These are phyloP conservation scores for Dalbergia cochinchinensis DNA, from an alignment of 306 rosid genomes.

Conservation along the genomic window DNA sequence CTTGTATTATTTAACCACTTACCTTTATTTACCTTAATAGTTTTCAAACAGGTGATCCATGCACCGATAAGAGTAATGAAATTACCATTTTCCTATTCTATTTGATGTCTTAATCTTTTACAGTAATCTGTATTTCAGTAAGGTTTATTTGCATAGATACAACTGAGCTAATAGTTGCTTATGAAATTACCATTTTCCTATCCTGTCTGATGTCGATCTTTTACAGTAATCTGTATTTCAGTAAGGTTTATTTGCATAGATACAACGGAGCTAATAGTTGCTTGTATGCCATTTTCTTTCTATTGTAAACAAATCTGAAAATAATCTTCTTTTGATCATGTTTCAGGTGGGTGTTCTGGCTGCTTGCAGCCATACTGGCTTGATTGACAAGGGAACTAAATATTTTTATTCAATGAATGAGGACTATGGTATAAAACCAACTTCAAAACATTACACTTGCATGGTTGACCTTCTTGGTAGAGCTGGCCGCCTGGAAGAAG, in stretches of 20 bases:
- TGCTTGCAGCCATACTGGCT: constrained; percentile 86
- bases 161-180: constrained; percentile 26
- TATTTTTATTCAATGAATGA: constrained; percentile 71
- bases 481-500: constrained; percentile 81
- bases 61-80: constrained; percentile 6
- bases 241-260: constrained; percentile 12
- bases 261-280: constrained; percentile 31
- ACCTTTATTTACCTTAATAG: constrained; percentile 5
- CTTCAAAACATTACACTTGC: constrained; percentile 81
- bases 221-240: background rate
- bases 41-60: constrained; percentile 10
- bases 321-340: constrained; percentile 30
- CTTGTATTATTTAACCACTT: constrained; percentile 13
- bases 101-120: constrained; percentile 15
- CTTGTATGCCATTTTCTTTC: background rate
- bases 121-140: background rate
- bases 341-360: constrained; percentile 84
- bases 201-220: constrained; percentile 17
- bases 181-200: constrained; percentile 21
- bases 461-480: constrained; percentile 90
- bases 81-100: constrained; percentile 20
- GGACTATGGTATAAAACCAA: constrained; percentile 65
- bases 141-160: constrained; percentile 23
- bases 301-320: constrained; percentile 12
- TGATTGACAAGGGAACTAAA: constrained; percentile 69